phyloP scores from a whole-genome alignment of 176 grass and related monocot species.

The Bothriochloa decipiens region DNA sequence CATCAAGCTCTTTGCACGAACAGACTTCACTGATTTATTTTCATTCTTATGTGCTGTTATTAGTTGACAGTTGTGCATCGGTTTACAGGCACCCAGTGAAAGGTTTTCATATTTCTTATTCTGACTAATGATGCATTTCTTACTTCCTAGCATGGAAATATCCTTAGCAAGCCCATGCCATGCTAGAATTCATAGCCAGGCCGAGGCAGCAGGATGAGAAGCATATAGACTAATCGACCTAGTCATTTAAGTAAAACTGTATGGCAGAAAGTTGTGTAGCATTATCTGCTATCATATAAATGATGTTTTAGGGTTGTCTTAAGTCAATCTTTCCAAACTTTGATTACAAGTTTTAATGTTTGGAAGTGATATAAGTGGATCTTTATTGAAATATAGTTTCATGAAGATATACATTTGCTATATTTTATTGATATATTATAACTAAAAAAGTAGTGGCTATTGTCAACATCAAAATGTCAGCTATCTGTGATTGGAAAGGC shows the following conservation, averaged over 20 bases:
- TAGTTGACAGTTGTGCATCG: not conserved
- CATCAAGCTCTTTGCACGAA: slow-evolving; percentile 1
- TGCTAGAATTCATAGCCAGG: slow-evolving; percentile 10
- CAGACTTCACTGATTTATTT: not conserved
- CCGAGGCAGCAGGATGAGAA: not conserved
- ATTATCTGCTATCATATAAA: slow-evolving; percentile 12
- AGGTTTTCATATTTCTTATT: not conserved
- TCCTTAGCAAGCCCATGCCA: not conserved
- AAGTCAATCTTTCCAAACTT: not conserved
- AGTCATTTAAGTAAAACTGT: not conserved
- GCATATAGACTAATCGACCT: not conserved
- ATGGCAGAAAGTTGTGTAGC: slow-evolving; percentile 11
- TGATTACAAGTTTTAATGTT: not conserved
- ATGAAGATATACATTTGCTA: not conserved
- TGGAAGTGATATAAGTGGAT: not conserved
- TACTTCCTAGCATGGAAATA: slow-evolving; percentile 23
- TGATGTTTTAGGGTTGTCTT: not conserved
- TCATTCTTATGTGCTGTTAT: not conserved
- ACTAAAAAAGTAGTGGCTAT: not conserved
- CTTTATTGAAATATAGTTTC: not conserved
- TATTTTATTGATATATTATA: not conserved
- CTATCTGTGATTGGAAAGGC: not conserved
- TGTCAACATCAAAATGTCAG: not conserved
- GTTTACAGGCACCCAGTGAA: not conserved
- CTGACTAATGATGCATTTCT: not conserved